phyloP scores from a whole-genome alignment of 1,284 basidiomycete species.

The Sanghuangporus baumii region DNA sequence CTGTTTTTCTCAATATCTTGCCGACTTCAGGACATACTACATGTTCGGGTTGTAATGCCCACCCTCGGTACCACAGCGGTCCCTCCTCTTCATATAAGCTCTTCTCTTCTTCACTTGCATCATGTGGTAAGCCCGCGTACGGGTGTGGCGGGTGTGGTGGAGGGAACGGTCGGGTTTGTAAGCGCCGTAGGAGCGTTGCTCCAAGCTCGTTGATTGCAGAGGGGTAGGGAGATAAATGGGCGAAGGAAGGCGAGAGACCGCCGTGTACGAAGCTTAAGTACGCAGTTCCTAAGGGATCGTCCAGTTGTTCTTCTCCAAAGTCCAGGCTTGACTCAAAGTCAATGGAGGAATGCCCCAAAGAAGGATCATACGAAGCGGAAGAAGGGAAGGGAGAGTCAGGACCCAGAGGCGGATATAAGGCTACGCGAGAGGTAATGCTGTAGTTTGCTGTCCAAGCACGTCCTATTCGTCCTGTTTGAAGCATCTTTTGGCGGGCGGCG shows the following conservation, averaged over 20 bases:
- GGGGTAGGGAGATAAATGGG: conserved; percentile 73
- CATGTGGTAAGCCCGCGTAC: conserved; percentile 69
- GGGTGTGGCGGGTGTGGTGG: conserved; percentile 79
- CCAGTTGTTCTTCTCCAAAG: conserved; percentile 28
- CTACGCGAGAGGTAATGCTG: conserved; percentile 74
- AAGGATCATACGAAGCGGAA: conserved; percentile 71
- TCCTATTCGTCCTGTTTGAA: conserved; percentile 75
- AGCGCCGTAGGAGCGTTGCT: conserved; percentile 54
- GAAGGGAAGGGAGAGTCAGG: conserved; percentile 54
- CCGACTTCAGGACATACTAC: conserved; percentile 69
- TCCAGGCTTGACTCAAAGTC: conserved; percentile 20
- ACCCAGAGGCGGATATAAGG: conserved; percentile 66
- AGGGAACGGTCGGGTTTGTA: conserved; percentile 51
- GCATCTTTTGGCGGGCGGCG: conserved; percentile 61
- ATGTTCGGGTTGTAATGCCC: conserved; percentile 70
- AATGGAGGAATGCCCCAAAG: conserved; percentile 43
- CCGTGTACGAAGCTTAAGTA: conserved; percentile 87
- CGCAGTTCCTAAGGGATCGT: conserved; percentile 59
- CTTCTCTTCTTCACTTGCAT: conserved; percentile 60
- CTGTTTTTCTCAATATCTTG: conserved; percentile 61
- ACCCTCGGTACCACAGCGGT: conserved; percentile 88
- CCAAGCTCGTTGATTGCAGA: conserved; percentile 74
- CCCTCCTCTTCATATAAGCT: conserved; percentile 73
- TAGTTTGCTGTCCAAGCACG: conserved; percentile 85
- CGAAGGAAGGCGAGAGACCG: conserved; percentile 72